These are phyloP conservation scores for Plasmodium malariae DNA, from an alignment of 169 alveolate genomes.

Conservation along the genomic window DNA sequence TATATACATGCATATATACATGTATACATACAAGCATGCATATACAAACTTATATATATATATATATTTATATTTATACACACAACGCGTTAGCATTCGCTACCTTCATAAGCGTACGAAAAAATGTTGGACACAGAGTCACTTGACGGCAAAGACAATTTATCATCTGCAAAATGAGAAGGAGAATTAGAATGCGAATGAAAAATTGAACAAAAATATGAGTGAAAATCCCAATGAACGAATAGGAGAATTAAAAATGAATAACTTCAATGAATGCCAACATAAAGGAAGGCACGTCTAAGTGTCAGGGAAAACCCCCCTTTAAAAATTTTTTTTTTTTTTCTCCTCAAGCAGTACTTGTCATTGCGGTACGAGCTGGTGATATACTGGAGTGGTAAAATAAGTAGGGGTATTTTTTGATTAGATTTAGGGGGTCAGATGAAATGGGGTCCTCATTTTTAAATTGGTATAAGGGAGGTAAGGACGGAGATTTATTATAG, in stretches of 20 bases:
- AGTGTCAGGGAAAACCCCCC: too few relatives aligned
- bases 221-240: background rate
- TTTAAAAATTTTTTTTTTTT: too few relatives aligned
- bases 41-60: background rate
- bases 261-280: too few relatives aligned
- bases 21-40: background rate
- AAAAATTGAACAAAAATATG: background rate
- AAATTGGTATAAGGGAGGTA: background rate
- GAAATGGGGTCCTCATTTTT: background rate
- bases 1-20: background rate
- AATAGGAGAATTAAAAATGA: too few relatives aligned
- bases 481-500: constrained; percentile 10
- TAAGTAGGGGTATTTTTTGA: constrained; percentile 16
- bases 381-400: constrained; percentile 49
- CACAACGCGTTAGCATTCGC: background rate
- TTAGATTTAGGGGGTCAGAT: constrained; percentile 8
- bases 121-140: constrained; percentile 28
- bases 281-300: too few relatives aligned
- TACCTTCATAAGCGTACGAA: constrained; percentile 72
- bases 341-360: too few relatives aligned
- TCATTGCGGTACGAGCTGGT: constrained; percentile 29
- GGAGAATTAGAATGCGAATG: background rate
- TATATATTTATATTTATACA: background rate
- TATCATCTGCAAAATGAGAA: constrained; percentile 20
- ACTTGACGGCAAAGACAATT: constrained; percentile 22